phyloP scores from a whole-genome alignment of 306 rosid species.

The Pterocarpus macrocarpus region DNA sequence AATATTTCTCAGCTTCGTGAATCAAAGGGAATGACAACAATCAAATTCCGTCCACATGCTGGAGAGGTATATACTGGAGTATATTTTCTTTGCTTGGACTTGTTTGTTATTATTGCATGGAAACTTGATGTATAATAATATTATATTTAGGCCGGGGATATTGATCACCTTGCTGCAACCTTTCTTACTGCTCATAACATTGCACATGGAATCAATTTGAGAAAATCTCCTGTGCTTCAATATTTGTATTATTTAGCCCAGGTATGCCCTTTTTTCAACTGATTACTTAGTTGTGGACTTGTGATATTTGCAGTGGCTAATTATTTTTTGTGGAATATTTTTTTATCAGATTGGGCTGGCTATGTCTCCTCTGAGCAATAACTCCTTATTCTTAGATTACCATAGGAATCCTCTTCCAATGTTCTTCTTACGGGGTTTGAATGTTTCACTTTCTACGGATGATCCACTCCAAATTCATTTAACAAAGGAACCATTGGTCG shows the following conservation, averaged over 20 bases:
- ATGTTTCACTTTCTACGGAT: slow-evolving; percentile 97
- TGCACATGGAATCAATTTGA: slow-evolving; percentile 97
- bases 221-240: slow-evolving; percentile 94
- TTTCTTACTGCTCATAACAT: slow-evolving; percentile 86
- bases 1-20: slow-evolving; percentile 89
- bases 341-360: slow-evolving; percentile 87
- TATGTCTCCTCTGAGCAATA: slow-evolving; percentile 98
- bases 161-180: slow-evolving; percentile 98
- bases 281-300: slow-evolving; percentile 42
- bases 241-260: slow-evolving; percentile 90
- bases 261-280: slow-evolving; percentile 54
- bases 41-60: slow-evolving; percentile 97
- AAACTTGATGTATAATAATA: slow-evolving; percentile 44
- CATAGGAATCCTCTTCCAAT: slow-evolving; percentile 94
- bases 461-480: slow-evolving; percentile 99
- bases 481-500: slow-evolving; percentile 97
- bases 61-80: slow-evolving; percentile 78
- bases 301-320: slow-evolving; percentile 24
- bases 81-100: slow-evolving; percentile 31
- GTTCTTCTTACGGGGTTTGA: slow-evolving; percentile 92
- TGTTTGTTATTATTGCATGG: slow-evolving; percentile 22
- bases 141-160: slow-evolving; percentile 87
- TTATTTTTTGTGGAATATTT: slow-evolving; percentile 20
- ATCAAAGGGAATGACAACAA: slow-evolving; percentile 93
- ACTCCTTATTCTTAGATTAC: slow-evolving; percentile 93